Evolutionary conservation across 75 land plant species (phyloP).

Genomic region (Adiantum capillusveneris): DNA sequence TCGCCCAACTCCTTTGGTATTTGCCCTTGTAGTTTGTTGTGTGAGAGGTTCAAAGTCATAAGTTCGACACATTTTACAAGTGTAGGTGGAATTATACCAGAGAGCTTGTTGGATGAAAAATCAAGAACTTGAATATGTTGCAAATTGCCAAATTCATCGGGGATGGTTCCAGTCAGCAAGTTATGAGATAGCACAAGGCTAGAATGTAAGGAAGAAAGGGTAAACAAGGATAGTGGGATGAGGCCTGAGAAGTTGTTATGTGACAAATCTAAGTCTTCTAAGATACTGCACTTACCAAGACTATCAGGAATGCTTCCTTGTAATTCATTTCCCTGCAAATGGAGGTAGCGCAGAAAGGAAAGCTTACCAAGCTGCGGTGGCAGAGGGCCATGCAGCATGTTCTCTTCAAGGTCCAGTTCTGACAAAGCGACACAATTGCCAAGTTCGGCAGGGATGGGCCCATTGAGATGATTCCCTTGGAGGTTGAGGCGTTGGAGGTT

Average conservation of each 20-base stretch:
- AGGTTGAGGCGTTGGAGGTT: slow-evolving; percentile 69
- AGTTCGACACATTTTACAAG: not conserved
- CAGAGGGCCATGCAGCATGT: no score
- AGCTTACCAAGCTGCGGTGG: no score
- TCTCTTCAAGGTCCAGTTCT: no score
- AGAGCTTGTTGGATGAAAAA: not conserved
- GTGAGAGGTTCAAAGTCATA: not conserved
- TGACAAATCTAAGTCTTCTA: slow-evolving; percentile 38
- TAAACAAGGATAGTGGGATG: slow-evolving; percentile 5
- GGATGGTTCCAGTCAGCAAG: not conserved
- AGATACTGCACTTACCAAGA: no score
- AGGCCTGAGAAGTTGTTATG: slow-evolving; percentile 3
- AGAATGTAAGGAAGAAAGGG: not conserved
- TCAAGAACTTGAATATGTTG: not conserved
- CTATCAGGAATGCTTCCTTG: no score
- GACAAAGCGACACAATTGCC: no score
- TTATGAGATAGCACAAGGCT: not conserved
- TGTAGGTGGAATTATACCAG: not conserved
- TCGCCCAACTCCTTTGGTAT: no score
- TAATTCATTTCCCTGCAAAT: no score
- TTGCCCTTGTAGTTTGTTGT: not conserved
- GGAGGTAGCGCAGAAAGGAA: no score
- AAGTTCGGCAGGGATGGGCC: slow-evolving; percentile 23
- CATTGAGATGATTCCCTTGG: slow-evolving; percentile 56
- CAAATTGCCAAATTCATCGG: not conserved